These are phyloP conservation scores for Fusarium burgessii DNA, from an alignment of 2,329 filamentous ascomycete genomes.

Conservation along the genomic window DNA sequence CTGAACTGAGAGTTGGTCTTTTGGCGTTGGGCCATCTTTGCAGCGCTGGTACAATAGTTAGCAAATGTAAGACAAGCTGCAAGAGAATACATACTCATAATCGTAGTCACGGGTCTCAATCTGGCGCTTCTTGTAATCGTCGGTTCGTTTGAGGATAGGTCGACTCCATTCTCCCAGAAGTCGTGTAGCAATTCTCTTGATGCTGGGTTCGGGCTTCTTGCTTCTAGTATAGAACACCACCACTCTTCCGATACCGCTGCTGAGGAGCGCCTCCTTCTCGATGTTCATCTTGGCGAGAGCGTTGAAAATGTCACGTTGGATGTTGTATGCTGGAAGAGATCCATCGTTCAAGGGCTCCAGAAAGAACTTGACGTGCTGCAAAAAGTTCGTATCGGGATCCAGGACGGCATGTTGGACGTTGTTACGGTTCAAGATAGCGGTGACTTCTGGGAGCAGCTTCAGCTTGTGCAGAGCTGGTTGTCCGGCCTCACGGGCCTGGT, in stretches of 20 bases:
- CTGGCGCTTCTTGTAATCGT: slow-evolving; percentile 90
- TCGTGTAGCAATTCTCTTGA: slow-evolving; percentile 94
- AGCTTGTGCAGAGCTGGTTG: slow-evolving; percentile 92
- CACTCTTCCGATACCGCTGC: slow-evolving; percentile 95
- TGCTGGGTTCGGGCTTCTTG: slow-evolving; percentile 85
- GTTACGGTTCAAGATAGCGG: slow-evolving; percentile 88
- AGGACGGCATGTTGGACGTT: slow-evolving; percentile 86
- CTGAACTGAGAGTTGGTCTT: slow-evolving; percentile 62
- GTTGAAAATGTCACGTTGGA: slow-evolving; percentile 92
- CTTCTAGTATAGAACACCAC: slow-evolving; percentile 97
- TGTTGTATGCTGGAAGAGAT: slow-evolving; percentile 94
- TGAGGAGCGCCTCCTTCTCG: slow-evolving; percentile 88
- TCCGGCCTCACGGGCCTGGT: slow-evolving; percentile 80
- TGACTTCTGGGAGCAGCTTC: slow-evolving; percentile 91
- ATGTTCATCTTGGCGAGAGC: slow-evolving; percentile 85
- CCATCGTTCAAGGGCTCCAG: slow-evolving; percentile 95
- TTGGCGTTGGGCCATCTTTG: slow-evolving; percentile 64
- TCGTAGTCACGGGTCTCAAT: slow-evolving; percentile 74
- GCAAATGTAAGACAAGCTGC: not conserved
- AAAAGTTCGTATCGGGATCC: slow-evolving; percentile 93
- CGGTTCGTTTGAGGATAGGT: slow-evolving; percentile 91
- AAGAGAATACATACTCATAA: slow-evolving; percentile 62
- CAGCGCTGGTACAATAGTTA: slow-evolving; percentile 57
- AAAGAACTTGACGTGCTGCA: slow-evolving; percentile 97
- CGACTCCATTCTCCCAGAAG: slow-evolving; percentile 96